Evolutionary conservation across 2,329 filamentous ascomycete species (phyloP).

Genomic region (Fusarium nanum): DNA sequence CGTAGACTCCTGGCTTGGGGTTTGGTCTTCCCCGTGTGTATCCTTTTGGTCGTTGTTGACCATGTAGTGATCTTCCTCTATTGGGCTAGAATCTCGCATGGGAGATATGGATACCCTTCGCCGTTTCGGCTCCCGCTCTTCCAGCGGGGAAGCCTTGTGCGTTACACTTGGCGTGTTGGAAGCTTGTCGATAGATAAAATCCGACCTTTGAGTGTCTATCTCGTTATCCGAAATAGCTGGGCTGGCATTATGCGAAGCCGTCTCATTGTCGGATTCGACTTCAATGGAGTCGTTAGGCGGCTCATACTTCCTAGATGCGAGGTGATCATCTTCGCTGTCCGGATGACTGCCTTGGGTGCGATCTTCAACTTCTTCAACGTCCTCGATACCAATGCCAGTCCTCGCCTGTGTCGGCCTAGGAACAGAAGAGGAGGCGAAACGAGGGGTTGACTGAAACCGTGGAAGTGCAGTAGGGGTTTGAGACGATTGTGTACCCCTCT

Average conservation of each 20-base stretch:
- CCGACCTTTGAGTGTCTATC: not conserved
- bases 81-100: slow-evolving; percentile 24
- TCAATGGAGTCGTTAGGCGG: slow-evolving; percentile 47
- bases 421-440: slow-evolving; percentile 53
- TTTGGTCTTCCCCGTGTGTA: slow-evolving; percentile 1
- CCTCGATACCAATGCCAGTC: slow-evolving; percentile 48
- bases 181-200: slow-evolving; percentile 18
- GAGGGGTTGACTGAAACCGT: slow-evolving; percentile 54
- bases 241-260: slow-evolving; percentile 27
- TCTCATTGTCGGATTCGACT: slow-evolving; percentile 43
- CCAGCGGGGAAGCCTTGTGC: slow-evolving; percentile 17
- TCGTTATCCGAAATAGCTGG: slow-evolving; percentile 10
- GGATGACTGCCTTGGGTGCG: slow-evolving; percentile 15
- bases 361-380: slow-evolving; percentile 49
- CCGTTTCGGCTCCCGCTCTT: slow-evolving; percentile 45
- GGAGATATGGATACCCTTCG: slow-evolving; percentile 48
- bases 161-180: not conserved
- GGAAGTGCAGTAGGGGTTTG: slow-evolving; percentile 48
- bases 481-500: slow-evolving; percentile 49
- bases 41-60: slow-evolving; percentile 2
- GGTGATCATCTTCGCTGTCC: slow-evolving; percentile 8
- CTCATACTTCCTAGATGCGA: slow-evolving; percentile 15
- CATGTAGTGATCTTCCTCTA: not conserved
- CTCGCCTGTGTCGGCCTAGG: slow-evolving; percentile 46
- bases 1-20: slow-evolving; percentile 18